phyloP scores from a whole-genome alignment of 805 yeast species.

The Sugiyamaella smithiae region DNA sequence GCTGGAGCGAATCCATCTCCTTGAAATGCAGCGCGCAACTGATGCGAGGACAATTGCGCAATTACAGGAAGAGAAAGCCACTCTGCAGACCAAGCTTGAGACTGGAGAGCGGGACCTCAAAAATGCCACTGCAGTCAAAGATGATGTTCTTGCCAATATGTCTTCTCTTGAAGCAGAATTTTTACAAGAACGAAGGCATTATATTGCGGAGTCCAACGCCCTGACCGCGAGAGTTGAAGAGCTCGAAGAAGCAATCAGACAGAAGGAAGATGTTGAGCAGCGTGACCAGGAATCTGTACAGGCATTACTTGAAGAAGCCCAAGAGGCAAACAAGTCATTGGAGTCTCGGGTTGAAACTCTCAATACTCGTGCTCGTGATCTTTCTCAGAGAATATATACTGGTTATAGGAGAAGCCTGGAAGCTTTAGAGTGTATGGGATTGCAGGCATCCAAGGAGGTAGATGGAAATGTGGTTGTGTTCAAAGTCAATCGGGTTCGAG shows the following conservation, averaged over 20 bases:
- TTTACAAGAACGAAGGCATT: constrained; percentile 48
- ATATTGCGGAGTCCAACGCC: constrained; percentile 50
- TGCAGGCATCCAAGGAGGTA: constrained; percentile 50
- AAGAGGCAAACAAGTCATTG: not conserved
- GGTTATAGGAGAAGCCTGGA: constrained; percentile 44
- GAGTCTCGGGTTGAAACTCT: constrained; percentile 26
- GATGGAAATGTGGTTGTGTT: constrained; percentile 42
- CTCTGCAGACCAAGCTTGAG: constrained; percentile 22
- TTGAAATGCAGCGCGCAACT: constrained; percentile 17
- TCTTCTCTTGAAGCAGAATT: constrained; percentile 61
- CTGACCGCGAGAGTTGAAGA: constrained; percentile 46
- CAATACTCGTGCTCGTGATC: constrained; percentile 40
- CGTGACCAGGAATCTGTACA: constrained; percentile 5
- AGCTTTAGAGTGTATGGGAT: constrained; percentile 72
- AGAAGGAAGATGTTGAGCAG: constrained; percentile 33
- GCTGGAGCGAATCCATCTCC: constrained; percentile 18
- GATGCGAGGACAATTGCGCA: constrained; percentile 9
- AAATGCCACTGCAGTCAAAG: constrained; percentile 45
- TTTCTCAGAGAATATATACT: constrained; percentile 41
- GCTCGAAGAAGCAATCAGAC: constrained; percentile 43
- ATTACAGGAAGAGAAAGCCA: constrained; percentile 10
- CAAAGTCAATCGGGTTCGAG: constrained; percentile 66
- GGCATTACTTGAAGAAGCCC: not conserved
- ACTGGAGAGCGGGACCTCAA: constrained; percentile 27
- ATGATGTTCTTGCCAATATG: constrained; percentile 66